Conservation (phyloP, 345 rosid genomes). For the Salix brachista region DNA sequence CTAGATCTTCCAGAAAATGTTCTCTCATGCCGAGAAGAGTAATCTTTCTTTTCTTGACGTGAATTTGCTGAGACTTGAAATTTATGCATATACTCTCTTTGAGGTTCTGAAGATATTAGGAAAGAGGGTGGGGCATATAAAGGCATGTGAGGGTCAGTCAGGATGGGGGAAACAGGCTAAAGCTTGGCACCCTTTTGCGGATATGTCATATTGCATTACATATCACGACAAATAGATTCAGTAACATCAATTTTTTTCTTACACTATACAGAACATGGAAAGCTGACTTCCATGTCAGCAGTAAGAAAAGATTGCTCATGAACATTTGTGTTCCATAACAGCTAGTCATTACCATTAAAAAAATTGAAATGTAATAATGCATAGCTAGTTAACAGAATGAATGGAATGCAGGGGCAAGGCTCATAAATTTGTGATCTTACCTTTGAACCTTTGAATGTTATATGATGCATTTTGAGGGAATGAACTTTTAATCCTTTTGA, state of each 20-base stretch:
- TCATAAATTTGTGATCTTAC: constrained; percentile 28
- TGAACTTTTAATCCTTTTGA: constrained; percentile 46
- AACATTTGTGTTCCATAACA: not conserved
- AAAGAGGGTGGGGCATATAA: not conserved
- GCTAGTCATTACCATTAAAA: not conserved
- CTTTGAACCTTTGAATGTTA: constrained; percentile 95
- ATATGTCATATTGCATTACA: not conserved
- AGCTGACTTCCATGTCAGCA: not conserved
- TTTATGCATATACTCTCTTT: not conserved
- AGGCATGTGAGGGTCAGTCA: not conserved
- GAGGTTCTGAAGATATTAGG: not conserved
- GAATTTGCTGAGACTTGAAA: not conserved
- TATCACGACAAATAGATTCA: not conserved
- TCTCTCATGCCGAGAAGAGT: too few species aligned
- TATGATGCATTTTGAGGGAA: constrained; percentile 87
- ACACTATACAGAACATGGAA: not conserved
- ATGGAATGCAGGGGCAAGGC: not conserved
- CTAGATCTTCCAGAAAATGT: too few species aligned
- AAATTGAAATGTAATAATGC: not conserved
- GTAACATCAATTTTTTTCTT: not conserved
- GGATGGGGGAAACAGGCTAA: too few species aligned
- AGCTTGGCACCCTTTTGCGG: not conserved
- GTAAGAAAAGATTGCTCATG: not conserved
- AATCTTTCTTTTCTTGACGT: too few species aligned
- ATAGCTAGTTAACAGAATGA: not conserved